Base-by-base conservation (phyloP, 1,284 basidiomycete genomes). In the Ustilago curta region DNA sequence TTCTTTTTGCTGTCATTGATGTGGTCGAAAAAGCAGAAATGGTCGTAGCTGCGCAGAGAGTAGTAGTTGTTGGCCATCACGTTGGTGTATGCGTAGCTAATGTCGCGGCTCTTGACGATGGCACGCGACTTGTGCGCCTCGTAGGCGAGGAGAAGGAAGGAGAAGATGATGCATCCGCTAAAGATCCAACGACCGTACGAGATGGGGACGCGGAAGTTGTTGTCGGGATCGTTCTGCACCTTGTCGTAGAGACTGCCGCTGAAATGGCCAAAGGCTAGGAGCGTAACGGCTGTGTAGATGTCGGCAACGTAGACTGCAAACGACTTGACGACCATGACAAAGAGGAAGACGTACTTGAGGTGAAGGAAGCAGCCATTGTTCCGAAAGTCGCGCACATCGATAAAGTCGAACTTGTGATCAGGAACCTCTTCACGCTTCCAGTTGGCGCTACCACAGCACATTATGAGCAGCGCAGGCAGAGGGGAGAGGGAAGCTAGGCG, bases 401-500 rank as follows among this genome's bases (percentile, higher is more conserved):
- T 90, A 85, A 97, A 98, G 88, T 99, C 96, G 84, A 97, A 98
- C 95, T 98, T 99, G 87, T 98, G 96, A 87, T 98, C 96, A 63
- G 93, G 93, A 48, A 99, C 95, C 80, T 93, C 90, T 88, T 98
- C 96, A 84, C 96, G 90, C 88, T 99, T 98, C 95, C 95, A 97
- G 63, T 62, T 67, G 18, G 79, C 78, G 19, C 51, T 63, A 32
- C 77, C 79, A 47, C 80, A 82, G 44, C 80, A 81, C 73, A 76
- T 83, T 71, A 44, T 51, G 47, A 37, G 49, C 29, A 16, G 49
- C 12, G 1, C 3, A 19, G 9, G 21, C 35, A 37, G 35, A 16
- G 14, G 7, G 7, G 19, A 9, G 23, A 21, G 8, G 8, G 43
- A 39, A 35, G 49, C 58, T 2, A 25, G 44, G 14, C 3, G 32